phyloP scores from a whole-genome alignment of 1,284 basidiomycete species.

The Marasmius fiardii region DNA sequence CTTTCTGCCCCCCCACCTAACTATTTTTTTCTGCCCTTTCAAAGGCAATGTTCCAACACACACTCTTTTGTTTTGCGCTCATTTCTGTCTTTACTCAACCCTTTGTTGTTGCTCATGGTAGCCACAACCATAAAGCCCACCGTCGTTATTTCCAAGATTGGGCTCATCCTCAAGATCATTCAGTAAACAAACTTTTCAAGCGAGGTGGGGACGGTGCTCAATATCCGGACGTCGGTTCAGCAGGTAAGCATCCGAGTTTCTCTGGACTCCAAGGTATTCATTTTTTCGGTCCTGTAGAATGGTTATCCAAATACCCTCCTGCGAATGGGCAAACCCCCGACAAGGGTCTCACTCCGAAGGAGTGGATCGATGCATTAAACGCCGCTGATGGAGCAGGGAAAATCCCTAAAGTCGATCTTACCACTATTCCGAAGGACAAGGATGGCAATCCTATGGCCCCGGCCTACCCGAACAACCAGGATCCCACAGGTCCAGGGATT shows the following conservation, averaged over 20 bases:
- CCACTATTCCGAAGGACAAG: constrained; percentile 24
- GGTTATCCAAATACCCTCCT: constrained; percentile 52
- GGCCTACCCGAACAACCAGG: constrained; percentile 48
- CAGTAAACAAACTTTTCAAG: constrained; percentile 54
- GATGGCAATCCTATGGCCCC: constrained; percentile 32
- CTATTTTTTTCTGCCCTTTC: not conserved
- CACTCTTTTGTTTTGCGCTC: not conserved
- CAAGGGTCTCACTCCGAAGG: constrained; percentile 44
- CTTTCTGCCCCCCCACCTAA: not conserved
- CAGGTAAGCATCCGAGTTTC: constrained; percentile 31
- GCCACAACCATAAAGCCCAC: not conserved
- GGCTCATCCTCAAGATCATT: constrained; percentile 56
- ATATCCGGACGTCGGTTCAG: constrained; percentile 56
- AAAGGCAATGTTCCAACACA: not conserved
- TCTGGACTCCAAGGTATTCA: not conserved
- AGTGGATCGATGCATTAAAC: constrained; percentile 68
- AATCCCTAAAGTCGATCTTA: constrained; percentile 65
- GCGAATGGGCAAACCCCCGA: constrained; percentile 31
- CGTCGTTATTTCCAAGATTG: constrained; percentile 28
- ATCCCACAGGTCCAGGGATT: constrained; percentile 49
- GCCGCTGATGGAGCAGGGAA: constrained; percentile 63
- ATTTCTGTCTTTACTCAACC: not conserved
- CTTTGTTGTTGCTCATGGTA: not conserved
- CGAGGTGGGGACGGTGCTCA: constrained; percentile 42
- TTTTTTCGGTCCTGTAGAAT: constrained; percentile 37